Evolutionary conservation across 2,329 filamentous ascomycete genomes (phyloP), one percentile per base, ranked within the genome.

Genomic region (Aspergillus sojae): DNA sequence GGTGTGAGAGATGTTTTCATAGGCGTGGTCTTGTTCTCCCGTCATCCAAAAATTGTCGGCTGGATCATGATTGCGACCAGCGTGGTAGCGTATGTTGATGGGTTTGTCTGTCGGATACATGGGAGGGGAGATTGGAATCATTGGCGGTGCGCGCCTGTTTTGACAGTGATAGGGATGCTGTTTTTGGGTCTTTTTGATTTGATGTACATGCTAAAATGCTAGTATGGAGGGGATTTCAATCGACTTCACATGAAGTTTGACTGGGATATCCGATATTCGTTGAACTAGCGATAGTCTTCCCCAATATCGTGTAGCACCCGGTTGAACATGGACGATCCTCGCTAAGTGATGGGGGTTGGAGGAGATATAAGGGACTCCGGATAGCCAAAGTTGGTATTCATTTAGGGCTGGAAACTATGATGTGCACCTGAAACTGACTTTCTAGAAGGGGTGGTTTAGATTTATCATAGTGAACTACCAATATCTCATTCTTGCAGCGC

Each of bases 1-100:
- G 83, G 83, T 1, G 78, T 75, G 4, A 77, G 84, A 12, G 82
- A 86, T 64, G 70, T 85, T 19, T 85, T 84, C 73, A 82, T 84
- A 74, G 83, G 80, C 0, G 43, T 72, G 16, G 70, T 69, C 2
- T 64, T 76, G n/a, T 72, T 70, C 46, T 74, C 71, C 57, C 82
- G 82, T 0, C 79, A 73, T 4, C 69, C 75, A 23, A 78, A 73
- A 65, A 74, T 78, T 1, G 67, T 83, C 19, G 83, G 81, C 0
- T 76, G 78, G 74, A 79, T 81, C 2, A 57, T 84, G 58, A 60
- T 84, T 28, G 77, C 78, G 1, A 77, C 72, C 16, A 77, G 79
- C 45, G 72, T 61, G 2, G 79, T 83, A 30, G 83, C 82, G 3
- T 72, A 77, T 54, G 80, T 76, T 2, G 84, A 86, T 77, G 83